Base-by-base conservation (phyloP, 2,329 filamentous ascomycete genomes). In the Colletotrichum karsti region DNA sequence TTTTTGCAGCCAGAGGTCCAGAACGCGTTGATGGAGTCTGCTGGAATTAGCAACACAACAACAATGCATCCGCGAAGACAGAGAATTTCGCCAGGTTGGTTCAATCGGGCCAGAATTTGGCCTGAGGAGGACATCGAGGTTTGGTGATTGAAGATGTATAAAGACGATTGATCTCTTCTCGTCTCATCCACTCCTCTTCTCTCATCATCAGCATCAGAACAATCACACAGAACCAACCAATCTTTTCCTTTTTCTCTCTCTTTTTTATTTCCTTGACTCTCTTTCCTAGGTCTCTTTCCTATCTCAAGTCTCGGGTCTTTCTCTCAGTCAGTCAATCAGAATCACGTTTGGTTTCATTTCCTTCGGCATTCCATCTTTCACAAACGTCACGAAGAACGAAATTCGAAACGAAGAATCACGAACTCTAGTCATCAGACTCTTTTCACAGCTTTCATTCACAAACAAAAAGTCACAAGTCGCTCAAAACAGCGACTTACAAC, bases 211-310 rank as follows among this genome's bases (percentile, higher is more conserved):
- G 33, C 39, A 59, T 44, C 54, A 59, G 30, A 64, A 51, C 53
- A 64, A 20, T 69, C 35, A 67, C 53, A 61, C 67, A 55, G 53
- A 69, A 60, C 71, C 53, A 73, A 63, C 71, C 72, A 70, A 48
- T 71, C 73, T 62, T 68, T 70, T 69, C 50, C 63, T 70, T 74
- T 71, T 71, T 63, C 63, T 73, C 50, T 72, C 59, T 69, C 44
- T 71, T 33, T 72, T 60, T 70, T 68, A 59, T 63, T 55, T 63
- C 54, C 70, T 73, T 72, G 63, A 70, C 59, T 73, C 70, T 70
- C 69, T 75, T 67, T 74, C 72, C 66, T 68, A 61, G 66, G 59
- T 71, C 60, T 63, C 42, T 73, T 72, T 73, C 54, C 63, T 63
- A 68, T 68, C 46, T 50, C 30, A 39, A 67, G 71, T 72, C 65